Evolutionary conservation across 257 asterid genomes (phyloP).

Genomic region (Primulina eburnea): DNA sequence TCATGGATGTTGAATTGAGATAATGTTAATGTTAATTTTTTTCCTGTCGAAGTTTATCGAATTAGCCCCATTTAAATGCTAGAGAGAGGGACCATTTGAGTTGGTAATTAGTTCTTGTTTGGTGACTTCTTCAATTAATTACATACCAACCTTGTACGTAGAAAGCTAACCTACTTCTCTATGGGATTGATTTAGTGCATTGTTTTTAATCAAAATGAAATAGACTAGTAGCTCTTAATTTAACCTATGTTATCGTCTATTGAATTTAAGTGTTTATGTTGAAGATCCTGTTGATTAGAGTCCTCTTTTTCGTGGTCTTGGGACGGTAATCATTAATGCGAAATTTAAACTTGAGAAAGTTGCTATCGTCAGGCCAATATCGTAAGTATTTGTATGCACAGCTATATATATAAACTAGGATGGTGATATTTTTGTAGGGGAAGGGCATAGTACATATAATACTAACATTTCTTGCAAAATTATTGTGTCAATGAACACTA

Average conservation of each 20-base stretch:
- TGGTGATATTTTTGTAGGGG: neutral
- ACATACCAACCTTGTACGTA: slow-evolving; percentile 12
- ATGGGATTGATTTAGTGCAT: slow-evolving; percentile 15
- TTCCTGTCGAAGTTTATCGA: neutral
- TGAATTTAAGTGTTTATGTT: slow-evolving; percentile 11
- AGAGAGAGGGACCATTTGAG: slow-evolving; percentile 23
- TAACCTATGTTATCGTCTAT: slow-evolving; percentile 4
- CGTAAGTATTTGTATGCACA: no score
- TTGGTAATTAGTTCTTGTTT: slow-evolving; percentile 37
- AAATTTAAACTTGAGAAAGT: neutral
- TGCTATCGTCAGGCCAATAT: neutral
- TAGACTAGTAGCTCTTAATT: neutral
- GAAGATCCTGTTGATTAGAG: slow-evolving; percentile 12
- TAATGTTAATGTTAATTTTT: neutral
- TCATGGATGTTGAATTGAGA: slow-evolving; percentile 1
- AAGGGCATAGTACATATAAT: neutral
- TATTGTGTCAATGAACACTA: neutral
- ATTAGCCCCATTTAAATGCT: slow-evolving; percentile 4
- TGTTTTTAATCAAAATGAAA: neutral
- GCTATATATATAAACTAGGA: neutral
- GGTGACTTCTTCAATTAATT: slow-evolving; percentile 26
- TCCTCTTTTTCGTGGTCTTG: neutral
- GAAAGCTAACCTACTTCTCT: slow-evolving; percentile 27
- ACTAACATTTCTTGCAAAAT: neutral
- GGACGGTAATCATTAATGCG: neutral